phyloP scores from a whole-genome alignment of 129 eudicot species.

The Flaveria brownii region DNA sequence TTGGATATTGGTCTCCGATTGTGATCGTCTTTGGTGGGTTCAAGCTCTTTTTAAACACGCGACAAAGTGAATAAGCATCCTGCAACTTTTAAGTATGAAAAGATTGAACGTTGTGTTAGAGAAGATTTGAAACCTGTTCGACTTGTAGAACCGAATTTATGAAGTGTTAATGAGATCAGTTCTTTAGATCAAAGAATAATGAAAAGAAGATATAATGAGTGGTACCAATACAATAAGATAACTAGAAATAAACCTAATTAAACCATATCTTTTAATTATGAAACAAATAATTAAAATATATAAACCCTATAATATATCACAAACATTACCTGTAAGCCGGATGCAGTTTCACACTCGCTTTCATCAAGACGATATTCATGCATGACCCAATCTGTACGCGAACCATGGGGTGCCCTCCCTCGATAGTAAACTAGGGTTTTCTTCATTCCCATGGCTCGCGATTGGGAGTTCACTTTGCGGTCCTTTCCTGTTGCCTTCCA shows the following conservation, averaged over 20 bases:
- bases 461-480: conserved; percentile 41
- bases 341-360: conserved; percentile 41
- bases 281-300: no score
- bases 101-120: conserved; percentile 1
- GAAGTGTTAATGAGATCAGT: no score
- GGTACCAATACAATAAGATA: neutral
- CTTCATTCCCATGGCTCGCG: conserved; percentile 54
- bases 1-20: conserved; percentile 39
- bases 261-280: no score
- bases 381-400: conserved; percentile 56
- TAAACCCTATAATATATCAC: no score
- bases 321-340: conserved; percentile 34
- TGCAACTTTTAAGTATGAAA: conserved; percentile 38
- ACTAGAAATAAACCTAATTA: no score
- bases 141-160: no score
- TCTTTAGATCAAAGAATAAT: no score
- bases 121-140: neutral
- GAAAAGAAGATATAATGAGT: neutral
- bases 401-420: conserved; percentile 56
- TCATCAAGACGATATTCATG: conserved; percentile 57
- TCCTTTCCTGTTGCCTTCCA: conserved; percentile 63
- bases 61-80: conserved; percentile 92
- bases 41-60: conserved; percentile 84
- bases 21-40: conserved; percentile 45
- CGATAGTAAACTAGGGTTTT: conserved; percentile 54